These are phyloP conservation scores for Penicillium sp. DNA, from an alignment of 2,329 filamentous ascomycete species.

Conservation along the genomic window DNA sequence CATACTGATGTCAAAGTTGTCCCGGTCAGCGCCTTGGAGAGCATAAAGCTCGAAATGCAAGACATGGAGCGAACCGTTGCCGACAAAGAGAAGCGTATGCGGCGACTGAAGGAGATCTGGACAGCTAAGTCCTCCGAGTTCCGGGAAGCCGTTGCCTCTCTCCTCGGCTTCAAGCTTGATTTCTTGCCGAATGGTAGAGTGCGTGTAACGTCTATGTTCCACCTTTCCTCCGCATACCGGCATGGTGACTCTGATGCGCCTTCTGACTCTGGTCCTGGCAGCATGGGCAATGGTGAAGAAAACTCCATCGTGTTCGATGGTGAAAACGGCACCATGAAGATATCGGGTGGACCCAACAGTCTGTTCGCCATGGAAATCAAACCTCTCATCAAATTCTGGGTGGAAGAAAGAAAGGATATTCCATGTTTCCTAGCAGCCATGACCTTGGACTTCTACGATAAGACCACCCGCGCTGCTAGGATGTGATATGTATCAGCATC, in stretches of 20 bases:
- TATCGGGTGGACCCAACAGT: slow-evolving; percentile 78
- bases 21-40: slow-evolving; percentile 66
- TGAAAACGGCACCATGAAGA: slow-evolving; percentile 94
- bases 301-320: slow-evolving; percentile 74
- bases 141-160: slow-evolving; percentile 82
- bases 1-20: slow-evolving; percentile 52
- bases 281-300: slow-evolving; percentile 42
- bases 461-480: slow-evolving; percentile 37
- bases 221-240: slow-evolving; percentile 50
- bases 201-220: slow-evolving; percentile 77
- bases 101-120: slow-evolving; percentile 87
- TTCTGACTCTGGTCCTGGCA: slow-evolving; percentile 48
- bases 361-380: slow-evolving; percentile 76
- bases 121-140: slow-evolving; percentile 84
- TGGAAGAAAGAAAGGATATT: slow-evolving; percentile 84
- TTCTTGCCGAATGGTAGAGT: slow-evolving; percentile 97
- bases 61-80: slow-evolving; percentile 63
- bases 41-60: slow-evolving; percentile 64
- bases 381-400: slow-evolving; percentile 89
- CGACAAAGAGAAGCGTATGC: slow-evolving; percentile 66
- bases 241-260: slow-evolving; percentile 45
- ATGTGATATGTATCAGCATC: slow-evolving; percentile 18
- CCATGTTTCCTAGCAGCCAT: slow-evolving; percentile 85
- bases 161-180: slow-evolving; percentile 87
- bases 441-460: slow-evolving; percentile 86